Evolutionary conservation across 345 rosid genomes (phyloP).

Genomic region (Conringia planisiliqua): DNA sequence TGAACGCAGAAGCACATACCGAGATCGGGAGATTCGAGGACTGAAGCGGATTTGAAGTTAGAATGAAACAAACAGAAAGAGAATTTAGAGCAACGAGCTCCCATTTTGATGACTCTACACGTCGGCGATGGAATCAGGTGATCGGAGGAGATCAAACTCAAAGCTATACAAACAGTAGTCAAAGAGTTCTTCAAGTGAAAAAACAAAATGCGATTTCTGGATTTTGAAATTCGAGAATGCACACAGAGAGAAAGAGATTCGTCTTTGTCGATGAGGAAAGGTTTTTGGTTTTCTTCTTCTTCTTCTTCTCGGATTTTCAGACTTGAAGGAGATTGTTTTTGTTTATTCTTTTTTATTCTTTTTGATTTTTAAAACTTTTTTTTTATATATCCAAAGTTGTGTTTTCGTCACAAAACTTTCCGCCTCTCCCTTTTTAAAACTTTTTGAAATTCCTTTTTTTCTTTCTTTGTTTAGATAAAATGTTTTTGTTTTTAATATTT

Average conservation of each 20-base stretch:
- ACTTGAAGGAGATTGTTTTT: slow-evolving; percentile 1
- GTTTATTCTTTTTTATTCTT: neutral
- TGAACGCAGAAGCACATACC: slow-evolving; percentile 35
- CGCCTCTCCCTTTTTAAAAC: slow-evolving; percentile 8
- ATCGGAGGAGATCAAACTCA: neutral
- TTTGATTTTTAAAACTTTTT: neutral
- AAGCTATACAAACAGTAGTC: neutral
- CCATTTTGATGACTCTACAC: slow-evolving; percentile 20
- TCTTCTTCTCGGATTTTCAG: slow-evolving; percentile 13
- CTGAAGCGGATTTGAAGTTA: slow-evolving; percentile 32
- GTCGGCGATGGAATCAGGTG: slow-evolving; percentile 1
- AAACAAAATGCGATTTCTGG: neutral
- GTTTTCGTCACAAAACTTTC: slow-evolving; percentile 15
- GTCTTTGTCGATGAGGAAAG: neutral
- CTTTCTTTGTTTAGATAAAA: neutral
- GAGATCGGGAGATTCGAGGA: slow-evolving; percentile 61
- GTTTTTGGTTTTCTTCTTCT: neutral
- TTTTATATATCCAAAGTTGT: neutral
- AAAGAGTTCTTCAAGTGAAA: too few species aligned
- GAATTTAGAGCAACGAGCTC: slow-evolving; percentile 38
- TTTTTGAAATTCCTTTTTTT: neutral
- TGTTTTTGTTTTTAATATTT: neutral
- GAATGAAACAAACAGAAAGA: slow-evolving; percentile 35
- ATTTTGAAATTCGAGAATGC: neutral
- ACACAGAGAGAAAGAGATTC: neutral